A percentile compares a stretch with the other conserved stretches of the same genome.
Evolutionary conservation across 106 monocot species (phyloP).

Genomic region (Dendrobium nobile): DNA sequence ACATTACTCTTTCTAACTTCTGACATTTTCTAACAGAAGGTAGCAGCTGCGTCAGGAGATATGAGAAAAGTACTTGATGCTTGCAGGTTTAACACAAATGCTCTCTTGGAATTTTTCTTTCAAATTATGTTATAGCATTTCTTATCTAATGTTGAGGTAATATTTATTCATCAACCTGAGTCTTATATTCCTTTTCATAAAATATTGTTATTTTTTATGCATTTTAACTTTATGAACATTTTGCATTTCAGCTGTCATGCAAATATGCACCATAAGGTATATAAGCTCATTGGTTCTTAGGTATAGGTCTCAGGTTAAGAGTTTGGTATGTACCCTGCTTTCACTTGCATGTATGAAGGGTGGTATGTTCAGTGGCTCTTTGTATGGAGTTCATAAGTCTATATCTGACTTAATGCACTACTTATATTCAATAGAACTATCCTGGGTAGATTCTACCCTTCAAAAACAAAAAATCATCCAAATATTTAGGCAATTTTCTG

Average conservation of each 20-base stretch:
- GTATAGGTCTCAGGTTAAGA: too few relatives aligned
- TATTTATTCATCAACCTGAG: neutral
- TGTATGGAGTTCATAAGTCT: too few relatives aligned
- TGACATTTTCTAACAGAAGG: conserved; percentile 55
- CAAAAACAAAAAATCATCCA: too few relatives aligned
- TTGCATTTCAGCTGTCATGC: neutral
- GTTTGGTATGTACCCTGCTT: too few relatives aligned
- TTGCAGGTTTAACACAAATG: conserved; percentile 46
- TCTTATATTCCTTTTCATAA: neutral
- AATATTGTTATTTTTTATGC: neutral
- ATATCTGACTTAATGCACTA: too few relatives aligned
- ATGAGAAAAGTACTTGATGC: conserved; percentile 91
- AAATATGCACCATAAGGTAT: neutral
- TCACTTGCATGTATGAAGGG: too few relatives aligned
- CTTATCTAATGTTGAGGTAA: neutral
- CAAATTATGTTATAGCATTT: neutral
- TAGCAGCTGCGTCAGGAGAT: conserved; percentile 93
- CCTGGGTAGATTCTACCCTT: too few relatives aligned
- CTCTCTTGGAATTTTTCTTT: neutral
- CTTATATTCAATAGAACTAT: too few relatives aligned
- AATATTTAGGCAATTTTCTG: neutral
- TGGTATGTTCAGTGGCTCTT: too few relatives aligned
- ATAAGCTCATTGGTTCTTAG: too few relatives aligned
- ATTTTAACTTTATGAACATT: neutral
- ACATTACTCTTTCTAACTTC: neutral